A percentile compares a stretch with the other conserved stretches of the same genome.
Conservation (phyloP, 2,329 filamentous ascomycete genomes). For the Periconia sp. region DNA sequence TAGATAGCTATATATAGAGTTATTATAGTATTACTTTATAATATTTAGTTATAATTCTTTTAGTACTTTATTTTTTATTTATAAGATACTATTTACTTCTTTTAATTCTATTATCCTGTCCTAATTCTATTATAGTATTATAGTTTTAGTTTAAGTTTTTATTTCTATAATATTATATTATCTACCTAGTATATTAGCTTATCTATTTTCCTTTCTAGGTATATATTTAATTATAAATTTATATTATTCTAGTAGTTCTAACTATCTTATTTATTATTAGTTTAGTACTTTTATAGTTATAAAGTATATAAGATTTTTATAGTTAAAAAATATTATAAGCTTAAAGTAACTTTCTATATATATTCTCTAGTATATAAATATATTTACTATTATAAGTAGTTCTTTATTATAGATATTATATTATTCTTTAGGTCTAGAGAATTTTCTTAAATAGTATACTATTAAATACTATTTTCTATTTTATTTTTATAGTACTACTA, state of each 20-base stretch:
- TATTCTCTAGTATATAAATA: constrained; percentile 2
- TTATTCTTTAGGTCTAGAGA: too few relatives aligned
- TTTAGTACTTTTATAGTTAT: constrained; percentile 4
- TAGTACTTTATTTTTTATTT: constrained; percentile 1
- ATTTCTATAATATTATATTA: constrained; percentile 1
- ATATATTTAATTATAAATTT: constrained; percentile 3
- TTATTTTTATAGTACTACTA: neutral
- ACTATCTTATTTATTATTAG: constrained; percentile 6
- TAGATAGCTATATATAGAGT: neutral
- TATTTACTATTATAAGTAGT: too few relatives aligned
- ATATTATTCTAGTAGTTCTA: constrained; percentile 4
- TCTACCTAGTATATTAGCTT: too few relatives aligned
- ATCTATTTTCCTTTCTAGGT: neutral
- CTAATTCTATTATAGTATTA: neutral
- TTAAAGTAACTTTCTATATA: too few relatives aligned
- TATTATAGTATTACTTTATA: too few relatives aligned
- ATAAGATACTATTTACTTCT: too few relatives aligned
- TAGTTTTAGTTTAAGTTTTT: neutral
- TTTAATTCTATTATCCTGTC: neutral
- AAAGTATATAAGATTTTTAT: constrained; percentile 4
- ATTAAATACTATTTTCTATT: constrained; percentile 7
- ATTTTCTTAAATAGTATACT: constrained; percentile 10
- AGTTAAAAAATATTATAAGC: constrained; percentile 7
- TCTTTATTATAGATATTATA: too few relatives aligned
- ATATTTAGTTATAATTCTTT: neutral